Base-by-base conservation (phyloP, 148 eudicot species). In the Camellia granthamiana region DNA sequence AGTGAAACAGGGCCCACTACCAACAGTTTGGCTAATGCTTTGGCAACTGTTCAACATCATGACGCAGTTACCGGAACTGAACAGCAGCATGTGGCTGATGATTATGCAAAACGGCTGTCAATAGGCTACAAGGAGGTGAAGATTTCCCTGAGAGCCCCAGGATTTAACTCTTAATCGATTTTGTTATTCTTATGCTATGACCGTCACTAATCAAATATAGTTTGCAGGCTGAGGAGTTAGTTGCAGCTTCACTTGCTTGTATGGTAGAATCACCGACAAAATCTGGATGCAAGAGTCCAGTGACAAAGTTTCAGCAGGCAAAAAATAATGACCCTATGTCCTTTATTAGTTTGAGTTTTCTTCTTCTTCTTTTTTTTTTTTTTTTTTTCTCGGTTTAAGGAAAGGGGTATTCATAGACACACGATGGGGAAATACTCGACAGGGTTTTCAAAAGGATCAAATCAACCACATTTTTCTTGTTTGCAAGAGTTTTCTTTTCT, bases 41-140 rank as follows among this genome's bases (percentile, higher is more conserved):
- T 96, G 81, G 99, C 93, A 63, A 82, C 94, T 83, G 98, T 91
- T 81, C 98, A 96, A 83, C 99, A 96, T 89, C 99, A 96, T 84
- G 98, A 96, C 86, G 99, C 92, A 77, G 93, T 96, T 76, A 91
- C 86, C 88, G 99, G 99, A 76, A 96, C 99, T 18, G 83, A 79
- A 81, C 84, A 92, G 86, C 99, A 96, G 83, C 99, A 96, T 89
- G 99, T 96, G 56, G 98, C 99, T 72, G 9, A 94, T 86, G 99
- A 96, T 91, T 96, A 96, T 89, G 92, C 95, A 46, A 96, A 92
- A 83, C 87, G 99, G 84, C 92, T 96, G 54, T 89, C 92, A 65
- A 88, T 93, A 43, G 99, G 99, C 81, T 91, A 96, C 83, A 86
- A 79, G 75, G 89, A 92, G 93, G 99, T 96, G 78, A 60, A 61